Evolutionary conservation across 202 grass and related monocot species (phyloP).

Genomic region (Zizania palustris): DNA sequence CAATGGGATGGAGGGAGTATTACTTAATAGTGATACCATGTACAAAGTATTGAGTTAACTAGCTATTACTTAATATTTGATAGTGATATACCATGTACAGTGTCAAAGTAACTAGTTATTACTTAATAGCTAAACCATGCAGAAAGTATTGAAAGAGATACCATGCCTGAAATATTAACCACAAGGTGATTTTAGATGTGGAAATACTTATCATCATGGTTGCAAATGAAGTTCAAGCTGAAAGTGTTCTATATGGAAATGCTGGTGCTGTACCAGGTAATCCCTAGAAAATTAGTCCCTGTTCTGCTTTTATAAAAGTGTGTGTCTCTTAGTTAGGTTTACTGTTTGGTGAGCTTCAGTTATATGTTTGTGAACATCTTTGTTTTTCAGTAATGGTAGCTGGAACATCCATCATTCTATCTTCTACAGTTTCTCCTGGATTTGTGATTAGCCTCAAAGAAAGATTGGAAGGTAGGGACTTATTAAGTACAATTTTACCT

Average conservation of each 20-base stretch:
- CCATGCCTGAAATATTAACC: constrained; percentile 24
- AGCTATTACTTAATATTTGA: neutral
- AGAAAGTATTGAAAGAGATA: constrained; percentile 6
- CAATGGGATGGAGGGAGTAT: too few relatives aligned
- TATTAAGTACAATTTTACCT: constrained; percentile 9
- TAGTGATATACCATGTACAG: neutral
- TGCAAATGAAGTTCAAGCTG: constrained; percentile 94
- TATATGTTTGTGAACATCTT: constrained; percentile 30
- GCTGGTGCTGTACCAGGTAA: constrained; percentile 77
- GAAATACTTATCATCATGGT: constrained; percentile 96
- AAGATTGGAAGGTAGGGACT: constrained; percentile 76
- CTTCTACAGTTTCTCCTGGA: constrained; percentile 94
- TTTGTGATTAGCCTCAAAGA: constrained; percentile 69
- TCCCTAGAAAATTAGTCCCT: constrained; percentile 20
- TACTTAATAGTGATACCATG: neutral
- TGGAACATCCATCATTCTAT: constrained; percentile 86
- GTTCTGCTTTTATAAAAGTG: constrained; percentile 12
- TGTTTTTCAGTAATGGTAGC: constrained; percentile 61
- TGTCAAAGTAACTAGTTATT: constrained; percentile 11
- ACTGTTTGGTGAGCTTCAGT: constrained; percentile 17
- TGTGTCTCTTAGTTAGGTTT: constrained; percentile 22
- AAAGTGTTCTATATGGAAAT: constrained; percentile 91
- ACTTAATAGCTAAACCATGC: neutral
- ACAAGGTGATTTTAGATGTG: constrained; percentile 61
- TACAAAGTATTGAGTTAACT: neutral